Evolutionary conservation across 768 basidiomycete species (phyloP).

Genomic region (Kwoniella shandongensis): DNA sequence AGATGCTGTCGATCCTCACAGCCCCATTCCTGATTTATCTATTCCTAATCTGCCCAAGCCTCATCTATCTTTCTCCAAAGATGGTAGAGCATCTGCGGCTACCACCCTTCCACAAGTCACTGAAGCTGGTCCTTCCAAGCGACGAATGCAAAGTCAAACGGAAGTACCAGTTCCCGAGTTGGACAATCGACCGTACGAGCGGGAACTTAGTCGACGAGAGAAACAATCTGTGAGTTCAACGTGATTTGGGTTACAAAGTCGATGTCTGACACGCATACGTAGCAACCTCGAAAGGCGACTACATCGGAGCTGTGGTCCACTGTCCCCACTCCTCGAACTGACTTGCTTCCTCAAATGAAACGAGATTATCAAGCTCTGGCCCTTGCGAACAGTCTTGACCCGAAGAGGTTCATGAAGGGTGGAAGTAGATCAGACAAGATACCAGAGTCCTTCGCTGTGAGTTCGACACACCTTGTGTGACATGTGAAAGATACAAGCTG

Average conservation of each 20-base stretch:
- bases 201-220: constrained; percentile 33
- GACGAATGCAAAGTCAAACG: constrained; percentile 6
- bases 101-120: constrained; percentile 6
- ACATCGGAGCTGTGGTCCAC: constrained; percentile 47
- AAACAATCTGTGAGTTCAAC: constrained; percentile 37
- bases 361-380: constrained; percentile 51
- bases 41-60: constrained; percentile 34
- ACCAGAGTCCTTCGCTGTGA: constrained; percentile 50
- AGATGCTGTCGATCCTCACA: no score
- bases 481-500: constrained; percentile 7
- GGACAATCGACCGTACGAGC: constrained; percentile 40
- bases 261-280: not conserved
- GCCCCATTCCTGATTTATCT: constrained; percentile 44
- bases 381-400: constrained; percentile 50
- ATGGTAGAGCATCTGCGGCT: constrained; percentile 23
- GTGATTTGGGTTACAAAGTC: not conserved
- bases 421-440: constrained; percentile 39
- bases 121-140: constrained; percentile 22
- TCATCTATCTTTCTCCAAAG: constrained; percentile 26
- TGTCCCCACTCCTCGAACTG: constrained; percentile 38
- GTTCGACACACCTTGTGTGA: constrained; percentile 11
- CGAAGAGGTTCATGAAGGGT: constrained; percentile 53
- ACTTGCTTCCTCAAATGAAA: constrained; percentile 51
- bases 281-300: constrained; percentile 48
- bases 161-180: constrained; percentile 21